These are phyloP conservation scores for Henckelia pumila DNA, from an alignment of 257 asterid species.

Conservation along the genomic window DNA sequence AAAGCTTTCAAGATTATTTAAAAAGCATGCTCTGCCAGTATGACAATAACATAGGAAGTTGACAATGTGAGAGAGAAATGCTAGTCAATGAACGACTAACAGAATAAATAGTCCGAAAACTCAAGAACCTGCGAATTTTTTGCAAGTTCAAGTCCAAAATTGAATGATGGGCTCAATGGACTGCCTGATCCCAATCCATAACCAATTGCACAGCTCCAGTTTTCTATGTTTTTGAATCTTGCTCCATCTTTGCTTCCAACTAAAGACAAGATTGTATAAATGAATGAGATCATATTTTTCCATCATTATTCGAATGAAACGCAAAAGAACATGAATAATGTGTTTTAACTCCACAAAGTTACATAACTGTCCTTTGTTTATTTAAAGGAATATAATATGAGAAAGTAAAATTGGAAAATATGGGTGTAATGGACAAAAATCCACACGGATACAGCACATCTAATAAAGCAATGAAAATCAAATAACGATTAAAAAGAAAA, in stretches of 20 bases:
- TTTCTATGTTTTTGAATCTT: slow-evolving; percentile 64
- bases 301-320: slow-evolving; percentile 4
- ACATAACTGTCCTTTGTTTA: neutral
- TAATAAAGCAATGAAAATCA: neutral
- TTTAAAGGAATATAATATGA: slow-evolving; percentile 8
- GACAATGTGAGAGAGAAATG: slow-evolving; percentile 9
- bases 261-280: slow-evolving; percentile 33
- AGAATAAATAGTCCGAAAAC: slow-evolving; percentile 12
- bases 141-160: slow-evolving; percentile 87
- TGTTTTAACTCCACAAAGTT: slow-evolving; percentile 5
- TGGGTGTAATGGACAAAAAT: slow-evolving; percentile 7
- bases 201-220: slow-evolving; percentile 93
- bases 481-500: neutral
- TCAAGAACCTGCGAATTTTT: slow-evolving; percentile 70
- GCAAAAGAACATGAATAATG: neutral
- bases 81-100: slow-evolving; percentile 8
- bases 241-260: slow-evolving; percentile 63
- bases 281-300: slow-evolving; percentile 9
- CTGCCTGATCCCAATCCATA: slow-evolving; percentile 91
- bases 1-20: slow-evolving; percentile 8
- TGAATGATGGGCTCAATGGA: slow-evolving; percentile 90
- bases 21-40: slow-evolving; percentile 15
- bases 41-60: slow-evolving; percentile 1
- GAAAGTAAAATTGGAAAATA: neutral
- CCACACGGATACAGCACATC: neutral